A percentile compares a stretch with the other conserved stretches of the same genome.
phyloP scores from a whole-genome alignment of 2,329 filamentous ascomycete genomes.

The Cercospora brassicicola region DNA sequence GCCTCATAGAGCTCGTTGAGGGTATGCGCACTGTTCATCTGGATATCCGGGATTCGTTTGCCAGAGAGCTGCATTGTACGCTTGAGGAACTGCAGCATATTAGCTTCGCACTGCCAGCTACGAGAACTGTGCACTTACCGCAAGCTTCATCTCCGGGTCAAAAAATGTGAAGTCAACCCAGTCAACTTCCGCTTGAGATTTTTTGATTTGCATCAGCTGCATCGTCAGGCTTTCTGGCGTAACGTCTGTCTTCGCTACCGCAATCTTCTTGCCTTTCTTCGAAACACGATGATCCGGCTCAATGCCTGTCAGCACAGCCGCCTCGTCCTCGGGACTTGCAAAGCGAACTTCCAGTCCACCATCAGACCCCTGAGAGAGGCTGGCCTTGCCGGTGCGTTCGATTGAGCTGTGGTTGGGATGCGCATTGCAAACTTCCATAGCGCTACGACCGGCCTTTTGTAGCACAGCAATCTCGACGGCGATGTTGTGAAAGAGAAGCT shows the following conservation, averaged over 20 bases:
- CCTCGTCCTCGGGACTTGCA: not conserved
- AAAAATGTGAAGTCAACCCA: slow-evolving; percentile 42
- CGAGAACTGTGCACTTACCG: slow-evolving; percentile 52
- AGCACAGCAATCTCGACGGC: slow-evolving; percentile 58
- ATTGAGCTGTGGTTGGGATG: slow-evolving; percentile 7
- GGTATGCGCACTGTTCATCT: slow-evolving; percentile 50
- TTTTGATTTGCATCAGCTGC: slow-evolving; percentile 6
- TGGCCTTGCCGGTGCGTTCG: not conserved
- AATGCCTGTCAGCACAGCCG: slow-evolving; percentile 6
- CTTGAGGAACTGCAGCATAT: slow-evolving; percentile 69
- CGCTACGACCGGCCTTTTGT: slow-evolving; percentile 44
- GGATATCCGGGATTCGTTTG: slow-evolving; percentile 69
- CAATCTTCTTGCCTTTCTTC: not conserved
- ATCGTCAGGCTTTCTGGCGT: not conserved
- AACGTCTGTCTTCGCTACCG: not conserved
- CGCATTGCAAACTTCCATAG: slow-evolving; percentile 54
- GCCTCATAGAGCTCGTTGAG: slow-evolving; percentile 42
- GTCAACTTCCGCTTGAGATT: not conserved
- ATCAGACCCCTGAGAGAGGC: not conserved
- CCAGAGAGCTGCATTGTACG: slow-evolving; percentile 80
- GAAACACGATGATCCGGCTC: not conserved
- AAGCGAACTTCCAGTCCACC: slow-evolving; percentile 8
- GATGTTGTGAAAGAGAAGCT: slow-evolving; percentile 54
- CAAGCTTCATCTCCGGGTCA: slow-evolving; percentile 67
- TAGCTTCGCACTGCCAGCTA: slow-evolving; percentile 14